Conservation (phyloP, 2,329 filamentous ascomycete species). For the Phyllachora maydis region DNA sequence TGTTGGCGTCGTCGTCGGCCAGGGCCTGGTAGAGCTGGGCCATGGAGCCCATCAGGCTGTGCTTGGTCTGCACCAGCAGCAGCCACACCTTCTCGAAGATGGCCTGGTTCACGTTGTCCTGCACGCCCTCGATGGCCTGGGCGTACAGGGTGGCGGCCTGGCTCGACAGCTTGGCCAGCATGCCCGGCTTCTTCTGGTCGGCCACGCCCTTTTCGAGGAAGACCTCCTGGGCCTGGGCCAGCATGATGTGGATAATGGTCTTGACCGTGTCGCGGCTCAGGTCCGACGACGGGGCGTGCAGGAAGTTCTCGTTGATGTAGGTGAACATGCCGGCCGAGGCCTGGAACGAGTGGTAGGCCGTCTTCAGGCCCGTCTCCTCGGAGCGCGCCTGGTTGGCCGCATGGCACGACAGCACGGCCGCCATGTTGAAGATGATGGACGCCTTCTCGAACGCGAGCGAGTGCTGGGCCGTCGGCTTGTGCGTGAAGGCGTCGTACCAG, state of each 20-base stretch:
- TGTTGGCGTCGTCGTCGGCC: constrained; percentile 73
- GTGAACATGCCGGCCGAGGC: constrained; percentile 98
- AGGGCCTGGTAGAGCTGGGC: constrained; percentile 89
- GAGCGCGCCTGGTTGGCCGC: constrained; percentile 81
- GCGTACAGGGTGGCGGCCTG: constrained; percentile 77
- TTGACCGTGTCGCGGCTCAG: constrained; percentile 91
- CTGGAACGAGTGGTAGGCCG: constrained; percentile 94
- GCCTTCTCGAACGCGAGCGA: constrained; percentile 96
- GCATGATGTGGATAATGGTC: constrained; percentile 75
- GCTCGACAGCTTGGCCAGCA: constrained; percentile 81
- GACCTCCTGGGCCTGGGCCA: constrained; percentile 92
- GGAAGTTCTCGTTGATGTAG: constrained; percentile 98
- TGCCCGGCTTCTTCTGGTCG: constrained; percentile 78
- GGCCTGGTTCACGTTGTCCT: constrained; percentile 78
- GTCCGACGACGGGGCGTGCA: constrained; percentile 93
- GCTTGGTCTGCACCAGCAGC: constrained; percentile 64
- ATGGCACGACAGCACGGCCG: constrained; percentile 87
- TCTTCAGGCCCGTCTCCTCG: constrained; percentile 85
- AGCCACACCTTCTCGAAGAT: constrained; percentile 94
- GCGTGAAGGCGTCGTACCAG: constrained; percentile 98
- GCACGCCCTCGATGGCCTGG: constrained; percentile 73
- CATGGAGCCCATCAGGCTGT: constrained; percentile 61
- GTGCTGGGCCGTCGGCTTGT: constrained; percentile 92
- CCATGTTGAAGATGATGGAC: constrained; percentile 99
- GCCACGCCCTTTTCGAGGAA: constrained; percentile 91